Conservation (phyloP, 169 alveolate genomes). For the Sarcocystis neurona region DNA sequence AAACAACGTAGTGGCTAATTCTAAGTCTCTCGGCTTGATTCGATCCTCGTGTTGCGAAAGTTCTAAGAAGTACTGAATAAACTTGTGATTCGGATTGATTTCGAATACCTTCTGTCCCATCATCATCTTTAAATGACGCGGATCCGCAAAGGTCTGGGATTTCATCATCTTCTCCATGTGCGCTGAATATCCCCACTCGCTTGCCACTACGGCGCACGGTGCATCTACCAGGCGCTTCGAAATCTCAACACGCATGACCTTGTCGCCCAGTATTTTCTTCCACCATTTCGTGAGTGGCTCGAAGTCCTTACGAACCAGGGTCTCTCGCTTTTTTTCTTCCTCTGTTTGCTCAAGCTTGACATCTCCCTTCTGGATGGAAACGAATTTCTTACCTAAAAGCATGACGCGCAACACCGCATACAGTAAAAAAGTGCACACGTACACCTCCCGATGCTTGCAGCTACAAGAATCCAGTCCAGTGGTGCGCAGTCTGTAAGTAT, state of each 20-base stretch:
- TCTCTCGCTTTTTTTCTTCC: constrained; percentile 68
- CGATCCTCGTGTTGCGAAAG: background rate
- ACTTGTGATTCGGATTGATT: constrained; percentile 69
- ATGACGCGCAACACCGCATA: background rate
- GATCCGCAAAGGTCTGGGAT: constrained; percentile 73
- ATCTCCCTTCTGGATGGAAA: constrained; percentile 74
- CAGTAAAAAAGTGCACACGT: background rate
- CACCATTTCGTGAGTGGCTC: constrained; percentile 67
- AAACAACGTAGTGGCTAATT: constrained; percentile 67
- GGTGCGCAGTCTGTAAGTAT: no score
- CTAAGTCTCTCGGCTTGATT: background rate
- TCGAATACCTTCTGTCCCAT: constrained; percentile 69
- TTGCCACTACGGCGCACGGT: constrained; percentile 72
- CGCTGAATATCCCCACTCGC: constrained; percentile 73
- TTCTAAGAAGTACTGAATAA: constrained; percentile 44
- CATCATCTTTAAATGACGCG: constrained; percentile 65
- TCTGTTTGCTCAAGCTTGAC: constrained; percentile 69
- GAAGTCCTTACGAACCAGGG: constrained; percentile 64
- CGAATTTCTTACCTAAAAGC: constrained; percentile 68
- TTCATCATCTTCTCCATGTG: constrained; percentile 72
- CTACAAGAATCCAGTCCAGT: no score
- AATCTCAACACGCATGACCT: constrained; percentile 51
- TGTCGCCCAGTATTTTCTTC: constrained; percentile 63
- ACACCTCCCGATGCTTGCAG: no score
- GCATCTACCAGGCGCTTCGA: constrained; percentile 69